These are phyloP conservation scores for Zasmidium cellare DNA, from an alignment of 2,329 filamentous ascomycete genomes.

Conservation along the genomic window DNA sequence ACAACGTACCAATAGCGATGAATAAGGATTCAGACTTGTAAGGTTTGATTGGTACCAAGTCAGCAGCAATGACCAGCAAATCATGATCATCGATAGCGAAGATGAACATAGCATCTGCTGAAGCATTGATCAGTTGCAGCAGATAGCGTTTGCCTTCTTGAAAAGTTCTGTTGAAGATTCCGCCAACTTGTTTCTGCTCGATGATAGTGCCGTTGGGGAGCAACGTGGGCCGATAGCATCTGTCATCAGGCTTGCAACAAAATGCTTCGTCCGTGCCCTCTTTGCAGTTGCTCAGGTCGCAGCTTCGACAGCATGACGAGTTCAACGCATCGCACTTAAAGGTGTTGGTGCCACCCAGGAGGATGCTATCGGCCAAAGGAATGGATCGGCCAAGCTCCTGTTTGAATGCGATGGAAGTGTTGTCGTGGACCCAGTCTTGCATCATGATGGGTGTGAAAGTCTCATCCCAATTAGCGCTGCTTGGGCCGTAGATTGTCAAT, in stretches of 20 bases:
- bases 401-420: constrained; percentile 18
- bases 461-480: constrained; percentile 39
- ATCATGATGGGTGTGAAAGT: constrained; percentile 26
- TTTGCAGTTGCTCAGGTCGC: constrained; percentile 6
- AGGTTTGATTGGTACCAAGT: constrained; percentile 47
- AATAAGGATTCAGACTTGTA: constrained; percentile 38
- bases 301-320: constrained; percentile 15
- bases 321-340: constrained; percentile 20
- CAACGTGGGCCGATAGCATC: constrained; percentile 30
- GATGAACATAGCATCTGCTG: constrained; percentile 39
- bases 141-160: constrained; percentile 42
- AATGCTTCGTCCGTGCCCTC: constrained; percentile 10
- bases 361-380: constrained; percentile 15
- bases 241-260: constrained; percentile 18
- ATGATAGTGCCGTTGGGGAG: constrained; percentile 38
- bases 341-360: constrained; percentile 17
- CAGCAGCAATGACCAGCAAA: constrained; percentile 45
- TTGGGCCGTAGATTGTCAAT: constrained; percentile 42
- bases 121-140: constrained; percentile 46
- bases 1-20: constrained; percentile 30
- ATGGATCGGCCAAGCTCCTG: constrained; percentile 34
- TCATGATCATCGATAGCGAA: constrained; percentile 43
- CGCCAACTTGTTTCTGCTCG: constrained; percentile 6
- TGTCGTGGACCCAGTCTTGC: constrained; percentile 21
- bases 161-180: constrained; percentile 10